Evolutionary conservation across 371 early-diverging fungal species (phyloP).

Genomic region (Nematocida ausubeli): DNA sequence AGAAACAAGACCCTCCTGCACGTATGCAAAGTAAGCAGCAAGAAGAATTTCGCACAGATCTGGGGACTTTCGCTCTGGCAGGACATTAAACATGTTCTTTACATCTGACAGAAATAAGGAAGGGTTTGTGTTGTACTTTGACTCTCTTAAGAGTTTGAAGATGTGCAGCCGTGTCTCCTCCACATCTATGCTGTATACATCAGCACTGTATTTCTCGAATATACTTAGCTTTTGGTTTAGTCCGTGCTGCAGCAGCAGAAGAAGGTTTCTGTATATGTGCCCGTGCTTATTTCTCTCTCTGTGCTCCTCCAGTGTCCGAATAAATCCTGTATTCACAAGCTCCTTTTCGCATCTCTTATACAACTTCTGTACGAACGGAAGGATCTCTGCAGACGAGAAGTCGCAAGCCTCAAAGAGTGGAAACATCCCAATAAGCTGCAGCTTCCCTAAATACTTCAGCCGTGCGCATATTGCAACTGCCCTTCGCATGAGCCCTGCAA

Average conservation of each 20-base stretch:
- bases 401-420: slow-evolving; percentile 15
- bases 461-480: background rate
- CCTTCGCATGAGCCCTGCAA: background rate
- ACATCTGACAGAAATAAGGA: background rate
- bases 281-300: background rate
- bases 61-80: background rate
- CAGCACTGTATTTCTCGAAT: background rate
- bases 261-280: slow-evolving; percentile 7
- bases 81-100: background rate
- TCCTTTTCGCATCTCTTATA: slow-evolving; percentile 2
- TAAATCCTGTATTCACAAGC: background rate
- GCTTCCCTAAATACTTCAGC: background rate
- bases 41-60: background rate
- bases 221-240: background rate
- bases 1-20: background rate
- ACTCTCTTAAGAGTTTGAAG: background rate
- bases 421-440: background rate
- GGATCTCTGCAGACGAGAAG: background rate
- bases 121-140: background rate
- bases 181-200: background rate
- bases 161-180: background rate
- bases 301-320: background rate
- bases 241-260: background rate
- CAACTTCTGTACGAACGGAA: background rate
- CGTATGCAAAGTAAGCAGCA: background rate